These are phyloP conservation scores for Aspergillus sp. DNA, from an alignment of 2,329 filamentous ascomycete genomes.

Conservation along the genomic window DNA sequence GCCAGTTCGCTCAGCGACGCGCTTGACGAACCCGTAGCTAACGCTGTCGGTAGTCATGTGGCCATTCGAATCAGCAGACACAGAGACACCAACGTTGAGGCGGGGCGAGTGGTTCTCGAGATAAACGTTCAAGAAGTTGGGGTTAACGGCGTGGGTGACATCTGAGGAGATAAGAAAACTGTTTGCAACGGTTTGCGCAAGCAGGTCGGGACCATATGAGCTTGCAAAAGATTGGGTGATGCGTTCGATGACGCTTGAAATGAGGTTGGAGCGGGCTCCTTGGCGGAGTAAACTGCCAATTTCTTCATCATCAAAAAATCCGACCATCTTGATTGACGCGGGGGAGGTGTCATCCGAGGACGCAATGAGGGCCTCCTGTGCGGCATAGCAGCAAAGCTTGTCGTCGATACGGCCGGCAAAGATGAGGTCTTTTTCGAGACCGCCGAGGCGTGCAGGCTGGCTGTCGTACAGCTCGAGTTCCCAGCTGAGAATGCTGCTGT, in stretches of 20 bases:
- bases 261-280: slow-evolving; percentile 85
- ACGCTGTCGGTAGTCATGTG: slow-evolving; percentile 95
- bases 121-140: slow-evolving; percentile 85
- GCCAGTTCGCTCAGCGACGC: slow-evolving; percentile 72
- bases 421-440: slow-evolving; percentile 89
- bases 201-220: slow-evolving; percentile 52
- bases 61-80: slow-evolving; percentile 82
- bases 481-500: slow-evolving; percentile 84
- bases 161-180: slow-evolving; percentile 92
- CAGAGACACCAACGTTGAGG: slow-evolving; percentile 81
- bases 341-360: slow-evolving; percentile 53
- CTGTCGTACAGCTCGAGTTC: slow-evolving; percentile 93
- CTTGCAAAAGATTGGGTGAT: slow-evolving; percentile 64
- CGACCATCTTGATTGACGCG: slow-evolving; percentile 79
- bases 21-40: slow-evolving; percentile 75
- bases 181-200: slow-evolving; percentile 83
- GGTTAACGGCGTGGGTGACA: slow-evolving; percentile 90
- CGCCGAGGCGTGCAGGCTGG: slow-evolving; percentile 79
- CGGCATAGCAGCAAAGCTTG: slow-evolving; percentile 94
- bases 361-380: slow-evolving; percentile 77
- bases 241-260: slow-evolving; percentile 77
- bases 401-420: slow-evolving; percentile 95
- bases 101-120: slow-evolving; percentile 81
- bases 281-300: slow-evolving; percentile 89
- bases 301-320: slow-evolving; percentile 96